Percentiles rank a stretch among this genome's conserved stretches.
Evolutionary conservation across 73 alveolate genomes (phyloP).

Genomic region (Symbiodinium pilosum): DNA sequence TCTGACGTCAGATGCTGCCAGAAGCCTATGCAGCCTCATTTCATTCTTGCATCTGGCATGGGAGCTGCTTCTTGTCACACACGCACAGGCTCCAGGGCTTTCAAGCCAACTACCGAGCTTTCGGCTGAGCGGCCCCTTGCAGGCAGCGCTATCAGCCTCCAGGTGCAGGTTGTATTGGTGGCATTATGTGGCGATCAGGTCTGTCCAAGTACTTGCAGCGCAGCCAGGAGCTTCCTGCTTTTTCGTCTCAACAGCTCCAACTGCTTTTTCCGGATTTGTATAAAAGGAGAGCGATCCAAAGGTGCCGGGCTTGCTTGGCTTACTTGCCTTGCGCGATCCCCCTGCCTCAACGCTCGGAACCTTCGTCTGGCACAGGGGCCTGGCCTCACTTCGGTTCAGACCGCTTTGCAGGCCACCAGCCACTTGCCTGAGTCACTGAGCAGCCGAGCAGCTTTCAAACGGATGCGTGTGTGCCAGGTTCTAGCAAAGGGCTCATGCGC

Average conservation of each 20-base stretch:
- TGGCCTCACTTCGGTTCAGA: neutral
- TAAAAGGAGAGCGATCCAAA: too few species aligned
- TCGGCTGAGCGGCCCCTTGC: neutral
- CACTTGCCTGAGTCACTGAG: neutral
- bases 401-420: neutral
- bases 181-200: neutral
- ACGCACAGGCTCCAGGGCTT: neutral
- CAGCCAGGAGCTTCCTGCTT: neutral
- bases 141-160: neutral
- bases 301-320: neutral
- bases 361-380: neutral
- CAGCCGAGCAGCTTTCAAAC: too few species aligned
- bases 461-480: neutral
- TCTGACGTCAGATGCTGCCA: conserved; percentile 7
- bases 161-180: too few species aligned
- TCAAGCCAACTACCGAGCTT: neutral
- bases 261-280: neutral
- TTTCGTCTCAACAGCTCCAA: neutral
- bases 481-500: neutral
- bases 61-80: too few species aligned
- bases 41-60: too few species aligned
- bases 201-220: neutral
- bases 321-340: neutral
- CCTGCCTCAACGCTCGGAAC: too few species aligned
- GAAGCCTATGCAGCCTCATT: too few species aligned